Evolutionary conservation across 768 basidiomycete species (phyloP).

Genomic region (Kwoniella sp.): DNA sequence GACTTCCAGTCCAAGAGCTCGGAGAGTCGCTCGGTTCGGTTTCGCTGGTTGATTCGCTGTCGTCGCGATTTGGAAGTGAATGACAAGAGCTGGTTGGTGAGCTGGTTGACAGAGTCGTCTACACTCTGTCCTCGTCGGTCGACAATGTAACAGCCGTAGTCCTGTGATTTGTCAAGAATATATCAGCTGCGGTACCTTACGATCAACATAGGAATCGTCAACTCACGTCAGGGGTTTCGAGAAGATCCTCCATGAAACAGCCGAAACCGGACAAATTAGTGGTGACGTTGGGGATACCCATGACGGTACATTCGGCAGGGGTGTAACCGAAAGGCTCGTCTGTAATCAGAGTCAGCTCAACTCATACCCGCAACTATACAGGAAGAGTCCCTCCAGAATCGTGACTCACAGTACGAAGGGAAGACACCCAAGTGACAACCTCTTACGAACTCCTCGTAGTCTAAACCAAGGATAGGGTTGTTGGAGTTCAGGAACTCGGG

Average conservation of each 20-base stretch:
- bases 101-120: conserved; percentile 85
- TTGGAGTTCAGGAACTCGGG: conserved; percentile 97
- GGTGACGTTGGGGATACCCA: conserved; percentile 97
- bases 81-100: conserved; percentile 58
- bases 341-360: no score
- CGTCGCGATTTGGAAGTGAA: conserved; percentile 67
- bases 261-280: conserved; percentile 98
- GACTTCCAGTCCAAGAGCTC: conserved; percentile 95
- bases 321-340: conserved; percentile 65
- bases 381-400: no score
- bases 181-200: neutral
- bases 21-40: conserved; percentile 89
- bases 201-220: neutral
- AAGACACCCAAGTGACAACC: conserved; percentile 98
- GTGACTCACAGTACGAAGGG: conserved; percentile 95
- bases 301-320: conserved; percentile 98
- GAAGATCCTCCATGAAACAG: conserved; percentile 93
- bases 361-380: no score
- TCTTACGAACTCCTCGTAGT: conserved; percentile 98
- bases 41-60: conserved; percentile 97
- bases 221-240: conserved; percentile 74
- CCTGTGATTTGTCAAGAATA: conserved; percentile 54
- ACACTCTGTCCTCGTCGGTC: conserved; percentile 86
- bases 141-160: conserved; percentile 95
- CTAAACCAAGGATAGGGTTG: conserved; percentile 93